Evolutionary conservation across 164 flowering plant genomes (phyloP), one percentile per base, ranked within the genome.

Genomic region (Amborella trichopoda): DNA sequence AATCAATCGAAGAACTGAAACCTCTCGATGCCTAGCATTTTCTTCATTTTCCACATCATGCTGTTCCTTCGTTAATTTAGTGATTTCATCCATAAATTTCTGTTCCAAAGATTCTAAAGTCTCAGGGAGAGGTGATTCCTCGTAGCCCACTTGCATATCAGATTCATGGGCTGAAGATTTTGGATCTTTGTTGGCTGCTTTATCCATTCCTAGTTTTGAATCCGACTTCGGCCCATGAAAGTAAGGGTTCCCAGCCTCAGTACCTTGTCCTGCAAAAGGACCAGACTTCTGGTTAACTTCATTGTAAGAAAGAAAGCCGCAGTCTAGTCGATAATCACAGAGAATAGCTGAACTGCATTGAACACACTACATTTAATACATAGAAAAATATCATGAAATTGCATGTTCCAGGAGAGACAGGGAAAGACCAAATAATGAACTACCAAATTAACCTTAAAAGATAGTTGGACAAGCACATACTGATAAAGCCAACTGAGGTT

Each of bases 21-120:
- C 93, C 87, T 80, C 84, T 38, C 72, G 72, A 41, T 83, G 88
- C 68, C 88, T 60, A 17, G 69, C 65, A 65, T 67, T 80, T 66
- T 83, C 93, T 21, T 68, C 75, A 64, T 80, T 81, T 60, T 83
- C 93, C 27, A 72, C 75, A 40, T 80, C 81, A 50, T 40, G 71
- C 26, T 73, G 83, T 48, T 83, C 88, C 61, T 72, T 80, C 40
- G 63, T 52, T 49, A 83, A 45, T 48, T 66, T 76, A 58, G 49
- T 48, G 24, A 77, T 71, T 5, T 77, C 93, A 61, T 70, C 74
- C 24, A 54, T 61, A 48, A 80, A 83, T 50, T 75, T 77, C 58
- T 68, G 60, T 33, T 80, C 76, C 19, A 83, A 63, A 57, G 63
- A 70, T 56, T 80, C 84, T 53, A 73, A 77, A 45, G 73, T 68